phyloP scores from a whole-genome alignment of 306 rosid species.

The Vicia faba region DNA sequence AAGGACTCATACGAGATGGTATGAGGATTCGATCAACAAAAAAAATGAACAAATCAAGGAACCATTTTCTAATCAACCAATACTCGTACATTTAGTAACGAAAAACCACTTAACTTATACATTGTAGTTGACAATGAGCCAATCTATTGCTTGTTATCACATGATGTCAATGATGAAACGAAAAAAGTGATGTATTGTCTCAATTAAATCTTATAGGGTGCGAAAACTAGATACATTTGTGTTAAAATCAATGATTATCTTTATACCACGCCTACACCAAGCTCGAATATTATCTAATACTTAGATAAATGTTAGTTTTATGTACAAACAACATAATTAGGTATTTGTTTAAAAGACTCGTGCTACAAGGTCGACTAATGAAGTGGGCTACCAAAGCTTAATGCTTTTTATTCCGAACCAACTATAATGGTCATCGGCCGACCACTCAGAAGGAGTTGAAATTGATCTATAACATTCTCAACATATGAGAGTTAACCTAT shows the following conservation, averaged over 20 bases:
- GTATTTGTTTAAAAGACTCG: neutral
- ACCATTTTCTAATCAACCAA: neutral
- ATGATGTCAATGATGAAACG: neutral
- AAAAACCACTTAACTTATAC: neutral
- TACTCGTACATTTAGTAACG: neutral
- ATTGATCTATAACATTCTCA: no score
- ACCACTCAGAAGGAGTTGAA: no score
- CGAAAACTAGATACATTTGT: neutral
- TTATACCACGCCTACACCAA: neutral
- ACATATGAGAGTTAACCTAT: no score
- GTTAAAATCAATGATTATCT: neutral
- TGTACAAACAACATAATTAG: neutral
- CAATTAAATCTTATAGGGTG: neutral
- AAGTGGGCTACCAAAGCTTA: neutral
- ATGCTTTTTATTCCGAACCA: no score
- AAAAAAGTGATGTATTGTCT: neutral
- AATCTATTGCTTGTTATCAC: neutral
- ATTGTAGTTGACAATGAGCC: neutral
- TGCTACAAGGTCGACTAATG: neutral
- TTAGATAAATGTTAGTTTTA: neutral
- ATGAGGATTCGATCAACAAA: no score
- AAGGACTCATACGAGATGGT: no score
- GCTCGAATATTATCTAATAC: neutral
- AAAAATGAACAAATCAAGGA: neutral
- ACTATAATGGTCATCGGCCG: no score